phyloP scores from a whole-genome alignment of 169 alveolate species.

The Plasmodium yoelii region DNA sequence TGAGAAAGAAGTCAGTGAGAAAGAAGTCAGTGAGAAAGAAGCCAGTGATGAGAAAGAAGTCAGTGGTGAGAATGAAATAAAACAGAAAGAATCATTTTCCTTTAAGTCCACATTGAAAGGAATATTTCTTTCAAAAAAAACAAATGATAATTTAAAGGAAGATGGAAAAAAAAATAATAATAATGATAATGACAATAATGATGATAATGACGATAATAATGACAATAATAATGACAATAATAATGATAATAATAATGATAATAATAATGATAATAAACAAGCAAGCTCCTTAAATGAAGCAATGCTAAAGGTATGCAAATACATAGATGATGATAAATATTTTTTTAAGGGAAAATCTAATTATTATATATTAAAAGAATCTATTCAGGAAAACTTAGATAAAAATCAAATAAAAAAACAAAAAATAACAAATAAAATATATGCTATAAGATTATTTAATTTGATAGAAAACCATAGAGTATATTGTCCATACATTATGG shows the following conservation, averaged over 20 bases:
- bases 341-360: slow-evolving; percentile 29
- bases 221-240: too few relatives aligned
- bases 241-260: too few relatives aligned
- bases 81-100: slow-evolving; percentile 20
- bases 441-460: slow-evolving; percentile 33
- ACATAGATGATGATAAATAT: slow-evolving; percentile 18
- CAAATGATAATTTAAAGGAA: neutral
- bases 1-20: too few relatives aligned
- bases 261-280: too few relatives aligned
- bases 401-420: neutral
- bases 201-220: too few relatives aligned
- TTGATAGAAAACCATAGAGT: slow-evolving; percentile 56
- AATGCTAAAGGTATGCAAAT: slow-evolving; percentile 13
- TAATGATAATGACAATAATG: too few relatives aligned
- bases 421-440: neutral
- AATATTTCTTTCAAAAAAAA: slow-evolving; percentile 33
- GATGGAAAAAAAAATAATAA: too few relatives aligned
- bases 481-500: slow-evolving; percentile 67
- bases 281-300: slow-evolving; percentile 18
- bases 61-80: neutral
- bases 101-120: slow-evolving; percentile 29
- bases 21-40: neutral
- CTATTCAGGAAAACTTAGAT: neutral
- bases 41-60: too few relatives aligned
- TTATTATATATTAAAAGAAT: slow-evolving; percentile 26